Conservation (phyloP, 2,329 filamentous ascomycete species). For the Pseudogymnoascus sp. region DNA sequence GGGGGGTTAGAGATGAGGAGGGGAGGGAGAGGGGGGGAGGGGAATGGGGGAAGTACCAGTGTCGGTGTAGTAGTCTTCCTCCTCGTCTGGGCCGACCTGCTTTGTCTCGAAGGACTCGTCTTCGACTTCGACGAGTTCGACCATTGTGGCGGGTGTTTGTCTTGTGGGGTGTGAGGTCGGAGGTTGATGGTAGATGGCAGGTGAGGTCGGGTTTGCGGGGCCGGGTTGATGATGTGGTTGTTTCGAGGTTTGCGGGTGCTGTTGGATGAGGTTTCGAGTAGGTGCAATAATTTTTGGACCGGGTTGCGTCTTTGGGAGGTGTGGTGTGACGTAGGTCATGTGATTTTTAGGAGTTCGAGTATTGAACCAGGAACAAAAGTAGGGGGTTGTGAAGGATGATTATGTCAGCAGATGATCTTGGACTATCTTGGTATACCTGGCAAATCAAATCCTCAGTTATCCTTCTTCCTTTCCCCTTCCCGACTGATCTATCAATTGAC, state of each 20-base stretch:
- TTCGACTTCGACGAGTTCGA: conserved; percentile 92
- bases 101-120: conserved; percentile 84
- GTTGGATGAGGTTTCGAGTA: conserved; percentile 4
- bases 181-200: not conserved
- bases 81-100: conserved; percentile 59
- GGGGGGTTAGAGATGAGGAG: conserved; percentile 5
- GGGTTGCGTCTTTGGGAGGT: not conserved
- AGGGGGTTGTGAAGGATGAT: conserved; percentile 9
- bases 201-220: not conserved
- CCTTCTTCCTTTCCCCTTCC: not conserved
- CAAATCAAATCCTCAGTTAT: not conserved
- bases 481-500: not conserved
- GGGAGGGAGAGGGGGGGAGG: conserved; percentile 7
- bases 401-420: conserved; percentile 10
- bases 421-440: not conserved
- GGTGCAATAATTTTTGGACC: conserved; percentile 5
- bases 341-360: not conserved
- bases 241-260: not conserved
- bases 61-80: conserved; percentile 82
- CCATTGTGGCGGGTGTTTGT: conserved; percentile 53
- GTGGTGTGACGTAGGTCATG: conserved; percentile 1
- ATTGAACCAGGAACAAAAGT: not conserved
- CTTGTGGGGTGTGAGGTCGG: not conserved
- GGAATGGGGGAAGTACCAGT: conserved; percentile 53
- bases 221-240: not conserved